These are phyloP conservation scores for Iberis pinnata DNA, from an alignment of 345 rosid species.

Conservation along the genomic window DNA sequence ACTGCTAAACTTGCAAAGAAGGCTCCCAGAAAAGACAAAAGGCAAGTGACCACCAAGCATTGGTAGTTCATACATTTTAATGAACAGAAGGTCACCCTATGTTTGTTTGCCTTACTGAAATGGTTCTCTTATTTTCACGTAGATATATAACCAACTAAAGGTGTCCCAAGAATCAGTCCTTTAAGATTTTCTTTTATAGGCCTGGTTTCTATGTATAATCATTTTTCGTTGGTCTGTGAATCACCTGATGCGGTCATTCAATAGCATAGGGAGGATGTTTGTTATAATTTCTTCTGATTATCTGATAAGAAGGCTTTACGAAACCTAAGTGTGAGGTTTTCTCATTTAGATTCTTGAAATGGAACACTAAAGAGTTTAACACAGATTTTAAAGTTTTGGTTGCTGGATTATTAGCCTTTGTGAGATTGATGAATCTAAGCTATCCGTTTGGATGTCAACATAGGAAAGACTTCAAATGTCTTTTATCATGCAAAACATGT, in stretches of 20 bases:
- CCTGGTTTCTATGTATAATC: constrained; percentile 8
- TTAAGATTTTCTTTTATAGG: constrained; percentile 11
- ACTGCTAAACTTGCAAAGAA: constrained; percentile 93
- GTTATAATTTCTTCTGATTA: not conserved
- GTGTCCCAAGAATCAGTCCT: constrained; percentile 9
- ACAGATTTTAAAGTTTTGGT: constrained; percentile 5
- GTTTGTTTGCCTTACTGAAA: not conserved
- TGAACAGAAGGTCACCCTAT: not conserved
- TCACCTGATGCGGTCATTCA: constrained; percentile 15
- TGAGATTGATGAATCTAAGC: not conserved
- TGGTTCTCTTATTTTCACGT: constrained; percentile 13
- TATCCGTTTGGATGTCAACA: not conserved
- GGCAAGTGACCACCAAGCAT: constrained; percentile 41
- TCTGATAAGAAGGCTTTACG: not conserved
- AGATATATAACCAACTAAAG: constrained; percentile 10
- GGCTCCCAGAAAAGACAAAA: constrained; percentile 64
- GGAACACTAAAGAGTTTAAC: too few species aligned
- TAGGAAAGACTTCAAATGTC: not conserved
- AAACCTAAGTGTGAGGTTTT: not conserved
- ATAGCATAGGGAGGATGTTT: constrained; percentile 4
- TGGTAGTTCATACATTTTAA: constrained; percentile 13
- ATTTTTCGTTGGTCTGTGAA: constrained; percentile 5
- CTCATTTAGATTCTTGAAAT: constrained; percentile 4
- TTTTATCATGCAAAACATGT: constrained; percentile 2
- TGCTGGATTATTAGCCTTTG: constrained; percentile 7